Base-by-base conservation (phyloP, 495 filamentous ascomycete genomes). In the Immersiella caudata region DNA sequence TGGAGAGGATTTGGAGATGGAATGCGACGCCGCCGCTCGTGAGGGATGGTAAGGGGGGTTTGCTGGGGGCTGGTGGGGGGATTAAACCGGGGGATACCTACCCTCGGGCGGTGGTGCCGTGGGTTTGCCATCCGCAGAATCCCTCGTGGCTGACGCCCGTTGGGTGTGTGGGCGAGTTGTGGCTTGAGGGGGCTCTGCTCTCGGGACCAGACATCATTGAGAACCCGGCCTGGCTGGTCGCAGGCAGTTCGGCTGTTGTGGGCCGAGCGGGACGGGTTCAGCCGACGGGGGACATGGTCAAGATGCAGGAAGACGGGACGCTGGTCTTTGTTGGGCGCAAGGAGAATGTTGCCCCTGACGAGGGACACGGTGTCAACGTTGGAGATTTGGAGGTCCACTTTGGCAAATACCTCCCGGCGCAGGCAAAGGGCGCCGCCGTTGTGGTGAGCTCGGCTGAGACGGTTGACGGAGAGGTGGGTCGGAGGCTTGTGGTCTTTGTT, bases 131-230 rank as follows among this genome's bases (percentile, higher is more conserved):
- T 54, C 70, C 76, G 4, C 67, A 62, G 11, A 67, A 72, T 29
- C 61, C 74, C 1, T 21, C 70, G 18, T 64, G 57, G 20, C 85
- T 89, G 11, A 86, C 89, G 6, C 76, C 91, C 8, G 82, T 89
- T 9, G 92, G 92, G 9, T 85, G 84, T 8, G 76, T 91, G 36
- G 92, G 92, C 6, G 92, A 96, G 73, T 83, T 96, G 4, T 91
- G 89, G 73, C 82, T 94, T 16, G 89, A 88, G 29, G 83, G 40
- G 87, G 90, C 9, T 69, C 77, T 12, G 29, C 80, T 91, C 49
- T 91, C 93, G 62, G 52, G 20, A 1, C 82, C 88, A 5, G 81
- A 83, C 3, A 84, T 89, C 60, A 67, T 85, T 1, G 36, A 67
- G 5, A 67, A 58, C 25, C 71, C 70, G 8, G 18, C 64, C 0